Evolutionary conservation across 768 basidiomycete species (phyloP).

Genomic region (Hericium coralloides): DNA sequence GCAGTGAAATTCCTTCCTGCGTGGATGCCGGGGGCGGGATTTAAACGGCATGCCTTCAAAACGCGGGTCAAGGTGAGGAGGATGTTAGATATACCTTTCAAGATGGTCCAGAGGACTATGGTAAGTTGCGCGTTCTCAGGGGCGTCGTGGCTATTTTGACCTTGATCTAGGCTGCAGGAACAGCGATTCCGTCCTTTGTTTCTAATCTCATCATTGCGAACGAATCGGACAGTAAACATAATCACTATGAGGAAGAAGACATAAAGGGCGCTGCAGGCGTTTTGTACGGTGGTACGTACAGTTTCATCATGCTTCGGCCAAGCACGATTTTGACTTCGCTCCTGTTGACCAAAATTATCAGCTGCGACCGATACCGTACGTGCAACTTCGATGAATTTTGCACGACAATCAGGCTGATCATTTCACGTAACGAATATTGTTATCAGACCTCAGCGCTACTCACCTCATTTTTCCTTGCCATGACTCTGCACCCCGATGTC

Average conservation of each 20-base stretch:
- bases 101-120: constrained; percentile 11
- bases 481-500: constrained; percentile 15
- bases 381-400: background rate
- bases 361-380: constrained; percentile 14
- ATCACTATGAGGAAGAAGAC: constrained; percentile 9
- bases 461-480: constrained; percentile 12
- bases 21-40: constrained; percentile 16
- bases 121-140: background rate
- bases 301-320: background rate
- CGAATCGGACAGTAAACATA: background rate
- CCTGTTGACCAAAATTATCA: background rate
- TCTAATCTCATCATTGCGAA: constrained; percentile 10
- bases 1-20: constrained; percentile 12
- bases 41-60: constrained; percentile 13
- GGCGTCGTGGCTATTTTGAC: background rate
- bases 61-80: constrained; percentile 10
- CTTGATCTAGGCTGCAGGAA: constrained; percentile 11
- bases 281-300: constrained; percentile 11
- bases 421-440: background rate
- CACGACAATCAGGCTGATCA: too few relatives aligned
- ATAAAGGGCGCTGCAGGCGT: constrained; percentile 14
- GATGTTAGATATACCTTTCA: constrained; percentile 13
- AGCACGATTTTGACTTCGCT: constrained; percentile 1
- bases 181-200: constrained; percentile 13
- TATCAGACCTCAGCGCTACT: constrained; percentile 11